phyloP scores from a whole-genome alignment of 768 basidiomycete genomes.

The Hydnum rufescens region DNA sequence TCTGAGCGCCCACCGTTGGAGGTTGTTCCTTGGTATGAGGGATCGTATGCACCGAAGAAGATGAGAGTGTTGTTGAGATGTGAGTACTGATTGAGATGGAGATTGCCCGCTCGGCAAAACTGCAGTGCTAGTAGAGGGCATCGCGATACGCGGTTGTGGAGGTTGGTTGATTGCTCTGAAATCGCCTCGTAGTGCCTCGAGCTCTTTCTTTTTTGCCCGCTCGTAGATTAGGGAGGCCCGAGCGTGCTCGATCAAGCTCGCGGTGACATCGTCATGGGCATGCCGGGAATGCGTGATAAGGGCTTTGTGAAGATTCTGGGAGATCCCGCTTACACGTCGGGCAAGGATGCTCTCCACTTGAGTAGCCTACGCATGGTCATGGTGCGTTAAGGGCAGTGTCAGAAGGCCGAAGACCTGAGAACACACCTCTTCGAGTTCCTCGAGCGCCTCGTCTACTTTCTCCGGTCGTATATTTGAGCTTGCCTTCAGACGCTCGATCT shows the following conservation, averaged over 20 bases:
- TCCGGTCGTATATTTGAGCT: slow-evolving; percentile 72
- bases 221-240: slow-evolving; percentile 86
- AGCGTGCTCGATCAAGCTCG: slow-evolving; percentile 81
- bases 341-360: slow-evolving; percentile 75
- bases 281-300: slow-evolving; percentile 67
- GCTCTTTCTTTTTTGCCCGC: slow-evolving; percentile 65
- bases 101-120: slow-evolving; percentile 31
- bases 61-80: slow-evolving; percentile 24
- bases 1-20: background rate
- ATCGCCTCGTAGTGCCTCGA: slow-evolving; percentile 68
- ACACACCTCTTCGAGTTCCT: slow-evolving; percentile 78
- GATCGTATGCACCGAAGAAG: slow-evolving; percentile 7
- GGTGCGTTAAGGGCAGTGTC: background rate
- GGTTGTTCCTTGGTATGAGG: background rate
- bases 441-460: slow-evolving; percentile 74
- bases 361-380: slow-evolving; percentile 40
- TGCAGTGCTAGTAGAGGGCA: too few relatives aligned
- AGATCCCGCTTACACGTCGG: slow-evolving; percentile 79
- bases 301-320: slow-evolving; percentile 77
- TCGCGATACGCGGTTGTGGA: background rate
- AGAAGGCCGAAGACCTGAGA: background rate
- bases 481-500: slow-evolving; percentile 74
- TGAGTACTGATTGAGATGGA: slow-evolving; percentile 41
- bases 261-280: slow-evolving; percentile 79
- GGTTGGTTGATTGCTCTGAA: slow-evolving; percentile 22